These are phyloP conservation scores for Triticum urartu DNA, from an alignment of 176 grass and related monocot species.

Conservation along the genomic window DNA sequence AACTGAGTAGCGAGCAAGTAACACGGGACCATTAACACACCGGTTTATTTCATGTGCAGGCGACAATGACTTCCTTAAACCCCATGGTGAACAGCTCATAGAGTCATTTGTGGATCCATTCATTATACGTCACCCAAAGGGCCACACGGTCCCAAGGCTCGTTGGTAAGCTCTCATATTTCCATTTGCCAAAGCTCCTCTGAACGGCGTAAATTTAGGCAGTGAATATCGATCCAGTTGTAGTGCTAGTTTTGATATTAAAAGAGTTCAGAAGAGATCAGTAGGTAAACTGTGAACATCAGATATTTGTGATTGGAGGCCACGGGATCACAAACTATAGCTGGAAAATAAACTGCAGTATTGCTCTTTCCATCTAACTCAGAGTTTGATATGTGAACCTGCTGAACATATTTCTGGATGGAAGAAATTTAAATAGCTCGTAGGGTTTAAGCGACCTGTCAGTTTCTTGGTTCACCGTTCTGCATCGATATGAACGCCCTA, in stretches of 20 bases:
- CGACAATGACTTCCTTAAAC: slow-evolving; percentile 73
- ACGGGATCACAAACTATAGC: not conserved
- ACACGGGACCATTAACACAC: not conserved
- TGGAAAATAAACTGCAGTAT: not conserved
- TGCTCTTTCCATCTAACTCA: not conserved
- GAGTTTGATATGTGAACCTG: not conserved
- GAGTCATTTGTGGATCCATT: slow-evolving; percentile 68
- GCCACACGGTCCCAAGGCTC: slow-evolving; percentile 94
- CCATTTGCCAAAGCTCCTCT: slow-evolving; percentile 17
- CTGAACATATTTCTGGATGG: not conserved
- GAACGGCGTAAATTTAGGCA: not conserved
- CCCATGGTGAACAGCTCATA: slow-evolving; percentile 56
- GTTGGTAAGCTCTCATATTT: slow-evolving; percentile 63
- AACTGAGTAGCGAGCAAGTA: not conserved
- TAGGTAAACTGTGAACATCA: not conserved
- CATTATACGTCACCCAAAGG: slow-evolving; percentile 86
- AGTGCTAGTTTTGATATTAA: not conserved
- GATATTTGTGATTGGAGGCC: not conserved
- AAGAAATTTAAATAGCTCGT: not conserved
- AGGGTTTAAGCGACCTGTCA: not conserved
- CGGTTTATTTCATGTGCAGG: slow-evolving; percentile 38
- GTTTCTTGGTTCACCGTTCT: not conserved
- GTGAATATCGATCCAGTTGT: not conserved
- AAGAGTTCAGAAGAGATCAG: not conserved
- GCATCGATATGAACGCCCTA: not conserved